Percentiles rank a stretch among this genome's conserved stretches.
These are phyloP conservation scores for Kodamaea lidongshanica DNA, from an alignment of 805 yeast species.

Conservation along the genomic window DNA sequence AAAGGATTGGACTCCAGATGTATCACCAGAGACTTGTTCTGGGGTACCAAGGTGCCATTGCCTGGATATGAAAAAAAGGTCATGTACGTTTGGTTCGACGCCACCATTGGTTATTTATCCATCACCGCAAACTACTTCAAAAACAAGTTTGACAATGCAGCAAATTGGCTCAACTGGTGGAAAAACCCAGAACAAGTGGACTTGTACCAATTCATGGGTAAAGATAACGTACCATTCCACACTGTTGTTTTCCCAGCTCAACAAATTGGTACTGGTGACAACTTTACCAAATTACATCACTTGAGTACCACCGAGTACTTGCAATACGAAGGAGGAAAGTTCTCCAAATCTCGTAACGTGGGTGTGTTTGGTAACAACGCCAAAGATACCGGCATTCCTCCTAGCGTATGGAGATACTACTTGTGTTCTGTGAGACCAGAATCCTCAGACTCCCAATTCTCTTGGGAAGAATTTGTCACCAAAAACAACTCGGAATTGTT, in stretches of 20 bases:
- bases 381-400: slow-evolving; percentile 80
- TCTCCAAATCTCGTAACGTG: slow-evolving; percentile 94
- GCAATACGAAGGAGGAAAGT: slow-evolving; percentile 97
- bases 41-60: slow-evolving; percentile 99
- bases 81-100: slow-evolving; percentile 98
- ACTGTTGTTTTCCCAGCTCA: slow-evolving; percentile 96
- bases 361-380: slow-evolving; percentile 99
- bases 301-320: slow-evolving; percentile 92
- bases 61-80: slow-evolving; percentile 84
- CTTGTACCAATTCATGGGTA: slow-evolving; percentile 97
- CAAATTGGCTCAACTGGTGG: slow-evolving; percentile 88
- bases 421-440: slow-evolving; percentile 91
- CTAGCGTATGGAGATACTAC: slow-evolving; percentile 98
- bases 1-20: slow-evolving; percentile 92
- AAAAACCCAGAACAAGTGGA: slow-evolving; percentile 81
- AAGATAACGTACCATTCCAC: slow-evolving; percentile 98
- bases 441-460: slow-evolving; percentile 90
- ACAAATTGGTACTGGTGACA: slow-evolving; percentile 78
- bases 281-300: slow-evolving; percentile 89
- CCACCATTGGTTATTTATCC: slow-evolving; percentile 92
- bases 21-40: slow-evolving; percentile 91
- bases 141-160: slow-evolving; percentile 25
- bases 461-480: slow-evolving; percentile 94
- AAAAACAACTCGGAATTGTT: slow-evolving; percentile 89
- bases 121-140: slow-evolving; percentile 84